Evolutionary conservation across 148 eudicot genomes (phyloP), one percentile per base, ranked within the genome.

Genomic region (Diospyros kaki): DNA sequence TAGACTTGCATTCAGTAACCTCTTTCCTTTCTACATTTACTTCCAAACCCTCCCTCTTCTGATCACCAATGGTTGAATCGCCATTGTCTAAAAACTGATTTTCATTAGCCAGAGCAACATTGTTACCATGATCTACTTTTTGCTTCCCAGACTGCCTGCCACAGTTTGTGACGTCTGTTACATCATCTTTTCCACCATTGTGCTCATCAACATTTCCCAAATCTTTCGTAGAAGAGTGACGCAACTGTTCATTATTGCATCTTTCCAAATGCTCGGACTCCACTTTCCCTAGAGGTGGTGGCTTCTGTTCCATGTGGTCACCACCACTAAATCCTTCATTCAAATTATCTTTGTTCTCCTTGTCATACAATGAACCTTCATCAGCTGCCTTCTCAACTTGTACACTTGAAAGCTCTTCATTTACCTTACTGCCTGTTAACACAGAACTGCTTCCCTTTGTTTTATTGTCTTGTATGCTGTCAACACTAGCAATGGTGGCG

Each of bases 21-120:
- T 78, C 89, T 73, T 71, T 81, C 40, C 58, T 73, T 66, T 64
- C 84, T 3, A 59, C n/a, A 74, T 48, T 66, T 18, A 67, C 80
- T 48, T 66, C 81, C 69, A 63, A 66, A 68, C 71, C 45, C 64
- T 63, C 72, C 70, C 40, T 68, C 73, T 77, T 78, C 66, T 52
- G 73, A 52, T 73, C 69, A 51, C n/a, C 44, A 62, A 60, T 74
- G 70, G 64, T 51, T 61, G 71, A 38, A 68, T 58, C 63, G 64
- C 58, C 42, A 48, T n/a, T 68, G 50, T 48, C 64, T 48, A 58
- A 66, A 40, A 54, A 81, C 79, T 75, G 73, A 61, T 75, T 76
- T 55, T 64, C 76, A 56, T 61, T 64, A 58, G 60, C 43, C n/a
- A 58, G 64, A 6, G 68, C 51, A 48, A 41, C 11, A 5, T 50